Base-by-base conservation (phyloP, 495 filamentous ascomycete species). In the Hypoxylon cercidicola region DNA sequence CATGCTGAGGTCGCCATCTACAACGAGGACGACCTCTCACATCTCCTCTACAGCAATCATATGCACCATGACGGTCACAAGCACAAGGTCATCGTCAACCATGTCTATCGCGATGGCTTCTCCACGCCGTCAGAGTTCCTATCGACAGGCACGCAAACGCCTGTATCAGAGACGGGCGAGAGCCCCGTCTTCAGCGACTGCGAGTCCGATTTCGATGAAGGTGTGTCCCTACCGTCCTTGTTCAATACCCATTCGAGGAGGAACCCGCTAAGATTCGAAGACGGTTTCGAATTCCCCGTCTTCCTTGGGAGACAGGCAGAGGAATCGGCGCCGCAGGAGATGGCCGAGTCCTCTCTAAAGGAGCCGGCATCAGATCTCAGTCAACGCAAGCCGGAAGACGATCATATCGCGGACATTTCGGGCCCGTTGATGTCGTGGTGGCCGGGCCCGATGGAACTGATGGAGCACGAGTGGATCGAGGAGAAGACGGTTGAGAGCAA, bases 11-110 rank as follows among this genome's bases (percentile, higher is more conserved):
- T 82, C 54, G 68, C 79, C 41, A 74, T 85, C 56, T 71, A 75
- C 13, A 78, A 82, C 30, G 62, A 68, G n/a, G 81, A 84, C 45
- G 77, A 77, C 12, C 66, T 85, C 6, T 74, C 71, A 9, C 71
- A 74, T n/a, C 48, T 74, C 28, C 69, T 74, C 32, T 74, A 70
- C 39, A 54, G 37, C 25, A 67, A 62, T 62, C 66, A 62, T 25
- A 21, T 66, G 4, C 65, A 61, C 34, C 58, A 64, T 23, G 43
- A 68, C 6, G 62, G 64, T n/a, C 65, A 71, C 41, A 55, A 55
- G 19, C 60, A 66, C 19, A 72, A 47, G 25, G 63, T 69, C 45
- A 45, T 70, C 28, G 53, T 74, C 52, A 72, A 72, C 56, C 43
- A 66, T 18, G 52, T 66, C 55, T 55, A 61, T 40, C 60, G 68